phyloP scores from a whole-genome alignment of 225 moss, liverwort and hornwort genomes.

The Polytrichum commune region DNA sequence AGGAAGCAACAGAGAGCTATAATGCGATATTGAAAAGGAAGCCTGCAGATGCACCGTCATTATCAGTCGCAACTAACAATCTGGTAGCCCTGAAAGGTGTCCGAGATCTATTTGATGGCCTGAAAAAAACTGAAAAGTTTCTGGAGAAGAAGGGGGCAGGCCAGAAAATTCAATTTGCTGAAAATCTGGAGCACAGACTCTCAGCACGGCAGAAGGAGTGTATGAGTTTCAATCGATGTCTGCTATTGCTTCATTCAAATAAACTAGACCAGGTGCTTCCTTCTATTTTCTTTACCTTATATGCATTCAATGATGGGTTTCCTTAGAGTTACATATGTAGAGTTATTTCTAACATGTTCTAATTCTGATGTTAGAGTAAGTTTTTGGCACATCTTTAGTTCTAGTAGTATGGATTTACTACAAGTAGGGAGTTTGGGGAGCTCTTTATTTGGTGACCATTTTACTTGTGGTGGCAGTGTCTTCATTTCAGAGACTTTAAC shows the following conservation, averaged over 20 bases:
- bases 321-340: too few relatives aligned
- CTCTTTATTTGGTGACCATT: too few relatives aligned
- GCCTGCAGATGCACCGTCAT: constrained; percentile 65
- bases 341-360: neutral
- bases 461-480: too few relatives aligned
- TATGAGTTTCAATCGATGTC: constrained; percentile 77
- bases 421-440: too few relatives aligned
- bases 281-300: neutral
- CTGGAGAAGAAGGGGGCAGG: constrained; percentile 79
- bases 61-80: constrained; percentile 91
- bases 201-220: constrained; percentile 84
- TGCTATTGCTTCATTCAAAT: constrained; percentile 82
- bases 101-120: constrained; percentile 81
- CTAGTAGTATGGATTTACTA: too few relatives aligned
- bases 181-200: constrained; percentile 74
- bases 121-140: constrained; percentile 95
- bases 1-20: constrained; percentile 79
- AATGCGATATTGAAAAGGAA: constrained; percentile 78
- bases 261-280: constrained; percentile 72
- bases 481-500: too few relatives aligned
- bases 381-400: too few relatives aligned
- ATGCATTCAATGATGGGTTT: neutral
- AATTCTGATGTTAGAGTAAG: neutral
- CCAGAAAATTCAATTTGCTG: constrained; percentile 77
- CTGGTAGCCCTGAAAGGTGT: constrained; percentile 82